Conservation (phyloP, 2,329 filamentous ascomycete genomes). For the Sclerotinia glacialis region DNA sequence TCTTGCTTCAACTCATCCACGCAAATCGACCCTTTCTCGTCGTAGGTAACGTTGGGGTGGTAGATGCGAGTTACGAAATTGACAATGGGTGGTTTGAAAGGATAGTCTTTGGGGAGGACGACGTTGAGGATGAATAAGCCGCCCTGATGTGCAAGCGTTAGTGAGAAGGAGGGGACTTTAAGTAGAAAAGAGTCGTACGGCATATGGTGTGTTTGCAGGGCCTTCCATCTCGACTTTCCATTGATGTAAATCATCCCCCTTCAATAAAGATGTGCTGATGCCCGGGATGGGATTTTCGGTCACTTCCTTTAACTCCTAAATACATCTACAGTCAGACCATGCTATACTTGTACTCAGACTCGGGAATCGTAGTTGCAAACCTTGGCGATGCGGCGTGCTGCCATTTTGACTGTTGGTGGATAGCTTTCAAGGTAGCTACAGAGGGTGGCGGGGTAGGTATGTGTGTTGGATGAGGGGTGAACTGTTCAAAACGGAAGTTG, state of each 20-base stretch:
- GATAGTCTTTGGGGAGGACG: conserved; percentile 66
- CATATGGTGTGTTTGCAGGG: conserved; percentile 61
- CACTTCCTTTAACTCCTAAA: conserved; percentile 60
- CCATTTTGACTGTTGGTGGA: conserved; percentile 29
- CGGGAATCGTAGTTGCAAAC: conserved; percentile 14
- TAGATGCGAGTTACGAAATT: conserved; percentile 72
- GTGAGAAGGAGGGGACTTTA: conserved; percentile 6
- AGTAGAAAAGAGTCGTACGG: conserved; percentile 47
- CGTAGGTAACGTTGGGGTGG: conserved; percentile 72
- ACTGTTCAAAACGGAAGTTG: not conserved
- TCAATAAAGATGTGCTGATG: conserved; percentile 53
- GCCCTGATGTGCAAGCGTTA: conserved; percentile 43
- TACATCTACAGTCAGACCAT: conserved; percentile 15
- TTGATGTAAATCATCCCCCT: conserved; percentile 63
- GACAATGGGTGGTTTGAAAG: conserved; percentile 69
- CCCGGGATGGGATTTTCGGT: conserved; percentile 54
- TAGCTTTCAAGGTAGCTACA: conserved; percentile 13
- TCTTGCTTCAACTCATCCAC: conserved; percentile 68
- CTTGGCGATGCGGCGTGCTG: conserved; percentile 37
- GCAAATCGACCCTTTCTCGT: conserved; percentile 72
- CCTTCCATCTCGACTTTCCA: conserved; percentile 68
- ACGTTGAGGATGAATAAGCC: conserved; percentile 66
- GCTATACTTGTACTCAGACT: not conserved
- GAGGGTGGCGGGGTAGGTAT: conserved; percentile 8
- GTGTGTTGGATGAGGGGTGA: conserved; percentile 11